A percentile compares a stretch with the other conserved stretches of the same genome.
phyloP scores from a whole-genome alignment of 352 stramenopile species.

The Globisporangium emineosum region DNA sequence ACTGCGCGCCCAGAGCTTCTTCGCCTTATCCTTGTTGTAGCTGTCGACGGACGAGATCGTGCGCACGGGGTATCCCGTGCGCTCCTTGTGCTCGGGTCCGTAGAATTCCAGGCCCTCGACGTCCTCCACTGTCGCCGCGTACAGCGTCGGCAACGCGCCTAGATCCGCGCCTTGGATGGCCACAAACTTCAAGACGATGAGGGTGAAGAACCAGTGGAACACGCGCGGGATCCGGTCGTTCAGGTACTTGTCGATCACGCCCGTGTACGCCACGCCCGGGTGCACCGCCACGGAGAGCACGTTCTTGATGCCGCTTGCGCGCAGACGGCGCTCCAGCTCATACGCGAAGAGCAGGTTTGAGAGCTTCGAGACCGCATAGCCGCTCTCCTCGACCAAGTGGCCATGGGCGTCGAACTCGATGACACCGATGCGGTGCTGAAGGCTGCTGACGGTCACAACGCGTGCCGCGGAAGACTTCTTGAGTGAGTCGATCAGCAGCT shows the following conservation, averaged over 20 bases:
- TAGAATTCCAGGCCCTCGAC: slow-evolving; percentile 14
- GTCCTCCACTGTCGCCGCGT: slow-evolving; percentile 8
- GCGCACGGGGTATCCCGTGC: slow-evolving; percentile 15
- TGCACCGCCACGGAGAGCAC: slow-evolving; percentile 36
- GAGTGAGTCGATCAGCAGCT: slow-evolving; percentile 34
- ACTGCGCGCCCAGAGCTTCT: slow-evolving; percentile 17
- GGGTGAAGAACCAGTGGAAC: slow-evolving; percentile 6
- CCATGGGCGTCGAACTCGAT: slow-evolving; percentile 24
- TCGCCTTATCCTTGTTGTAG: slow-evolving; percentile 13
- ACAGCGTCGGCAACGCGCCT: slow-evolving; percentile 11
- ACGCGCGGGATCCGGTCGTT: slow-evolving; percentile 16
- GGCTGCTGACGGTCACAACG: slow-evolving; percentile 40
- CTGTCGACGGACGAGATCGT: slow-evolving; percentile 13
- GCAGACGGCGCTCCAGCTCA: slow-evolving; percentile 39
- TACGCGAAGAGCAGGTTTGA: slow-evolving; percentile 44
- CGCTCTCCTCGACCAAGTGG: slow-evolving; percentile 22
- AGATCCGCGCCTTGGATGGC: neutral
- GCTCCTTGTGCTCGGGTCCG: neutral
- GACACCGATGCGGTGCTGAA: slow-evolving; percentile 27
- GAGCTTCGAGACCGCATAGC: slow-evolving; percentile 50
- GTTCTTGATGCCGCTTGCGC: slow-evolving; percentile 24
- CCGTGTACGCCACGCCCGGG: slow-evolving; percentile 30
- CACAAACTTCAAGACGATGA: neutral
- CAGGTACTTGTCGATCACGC: slow-evolving; percentile 36
- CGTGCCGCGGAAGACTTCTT: slow-evolving; percentile 18